Evolutionary conservation across 2,329 filamentous ascomycete species (phyloP).

Genomic region (Epichloe glyceriae): DNA sequence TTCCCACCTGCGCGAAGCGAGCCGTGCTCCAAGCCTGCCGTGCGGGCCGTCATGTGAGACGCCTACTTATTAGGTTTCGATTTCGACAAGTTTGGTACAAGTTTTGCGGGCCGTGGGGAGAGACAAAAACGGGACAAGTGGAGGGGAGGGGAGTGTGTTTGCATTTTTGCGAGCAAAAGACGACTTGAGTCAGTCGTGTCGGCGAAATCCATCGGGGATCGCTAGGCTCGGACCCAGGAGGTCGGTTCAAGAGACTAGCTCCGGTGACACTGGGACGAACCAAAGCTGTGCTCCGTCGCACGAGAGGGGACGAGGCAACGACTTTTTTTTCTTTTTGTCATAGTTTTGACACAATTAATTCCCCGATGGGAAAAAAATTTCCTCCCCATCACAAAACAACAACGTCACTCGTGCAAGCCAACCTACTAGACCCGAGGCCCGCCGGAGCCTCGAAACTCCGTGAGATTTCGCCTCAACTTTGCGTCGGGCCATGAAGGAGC

Average conservation of each 20-base stretch:
- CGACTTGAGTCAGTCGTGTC: neutral
- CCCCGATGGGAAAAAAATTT: no score
- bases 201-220: neutral
- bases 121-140: neutral
- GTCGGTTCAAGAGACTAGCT: constrained; percentile 1
- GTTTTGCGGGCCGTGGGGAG: no score
- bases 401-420: no score
- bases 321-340: neutral
- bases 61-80: neutral
- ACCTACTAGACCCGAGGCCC: no score
- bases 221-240: neutral
- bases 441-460: no score
- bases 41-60: no score
- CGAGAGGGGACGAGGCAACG: neutral
- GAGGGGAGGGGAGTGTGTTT: neutral
- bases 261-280: neutral
- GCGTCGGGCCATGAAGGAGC: no score
- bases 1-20: no score
- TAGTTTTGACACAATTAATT: no score
- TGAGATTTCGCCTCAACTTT: no score
- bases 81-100: neutral
- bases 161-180: neutral
- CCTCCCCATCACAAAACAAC: no score
- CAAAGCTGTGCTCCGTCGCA: neutral
- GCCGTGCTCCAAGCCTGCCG: no score